A percentile compares a stretch with the other conserved stretches of the same genome.
These are phyloP conservation scores for Bruguiera parviflora DNA, from an alignment of 345 rosid genomes.

Conservation along the genomic window DNA sequence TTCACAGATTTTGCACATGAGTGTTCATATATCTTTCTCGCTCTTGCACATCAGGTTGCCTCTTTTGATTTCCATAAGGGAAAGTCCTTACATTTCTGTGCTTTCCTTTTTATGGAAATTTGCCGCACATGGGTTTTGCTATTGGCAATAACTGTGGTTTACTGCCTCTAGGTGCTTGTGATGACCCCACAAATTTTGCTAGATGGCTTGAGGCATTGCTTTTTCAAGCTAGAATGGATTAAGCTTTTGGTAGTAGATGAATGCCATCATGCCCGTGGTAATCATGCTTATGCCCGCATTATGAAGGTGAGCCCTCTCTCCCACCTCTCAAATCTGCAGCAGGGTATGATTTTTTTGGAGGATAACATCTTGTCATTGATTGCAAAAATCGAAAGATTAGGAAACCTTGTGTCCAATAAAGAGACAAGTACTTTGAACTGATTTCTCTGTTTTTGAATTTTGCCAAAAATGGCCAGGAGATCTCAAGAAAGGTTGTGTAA, in stretches of 20 bases:
- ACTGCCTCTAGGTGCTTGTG: slow-evolving; percentile 64
- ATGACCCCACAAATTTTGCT: slow-evolving; percentile 93
- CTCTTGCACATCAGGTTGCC: too few species aligned
- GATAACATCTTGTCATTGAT: background rate
- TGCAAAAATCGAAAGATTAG: too few species aligned
- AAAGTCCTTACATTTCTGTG: background rate
- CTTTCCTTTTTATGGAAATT: background rate
- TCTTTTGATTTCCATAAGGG: too few species aligned
- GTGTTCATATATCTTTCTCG: too few species aligned
- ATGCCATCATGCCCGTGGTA: slow-evolving; percentile 80
- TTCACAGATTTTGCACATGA: too few species aligned
- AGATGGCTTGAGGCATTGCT: slow-evolving; percentile 55
- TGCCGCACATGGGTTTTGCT: background rate
- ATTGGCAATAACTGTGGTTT: background rate
- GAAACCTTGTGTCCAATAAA: too few species aligned
- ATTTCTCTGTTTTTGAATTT: too few species aligned
- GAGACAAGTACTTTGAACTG: too few species aligned
- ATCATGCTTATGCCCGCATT: slow-evolving; percentile 67
- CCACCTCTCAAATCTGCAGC: too few species aligned
- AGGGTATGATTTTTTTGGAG: too few species aligned
- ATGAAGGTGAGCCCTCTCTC: slow-evolving; percentile 58
- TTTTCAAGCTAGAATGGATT: slow-evolving; percentile 50
- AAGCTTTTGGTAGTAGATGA: slow-evolving; percentile 85
- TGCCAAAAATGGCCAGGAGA: too few species aligned
- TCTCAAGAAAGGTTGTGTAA: too few species aligned